Evolutionary conservation across 1,139 yeast genomes (phyloP), one percentile per base, ranked within the genome.

Genomic region (Suhomyces terraborum): DNA sequence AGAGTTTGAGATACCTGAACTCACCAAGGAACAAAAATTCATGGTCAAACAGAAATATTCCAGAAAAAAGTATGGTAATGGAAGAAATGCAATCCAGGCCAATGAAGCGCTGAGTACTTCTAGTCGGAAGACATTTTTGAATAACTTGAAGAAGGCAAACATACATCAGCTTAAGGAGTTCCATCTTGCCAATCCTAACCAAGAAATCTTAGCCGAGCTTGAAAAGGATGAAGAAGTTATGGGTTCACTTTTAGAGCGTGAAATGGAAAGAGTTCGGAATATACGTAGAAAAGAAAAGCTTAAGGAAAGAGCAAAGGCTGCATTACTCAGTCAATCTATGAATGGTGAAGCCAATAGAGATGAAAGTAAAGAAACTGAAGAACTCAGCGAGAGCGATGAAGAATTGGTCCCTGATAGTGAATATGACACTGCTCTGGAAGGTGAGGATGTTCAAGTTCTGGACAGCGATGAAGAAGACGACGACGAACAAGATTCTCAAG

Each of bases 201-300:
- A 59, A 23, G 67, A 62, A 20, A 49, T 61, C 8, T 47, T 61
- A 30, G 63, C 64, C 37, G 74, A 69, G 42, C 55, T 69, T 34
- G 70, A 69, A 41, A 61, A 68, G 49, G 73, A 69, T 38, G 75
- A 69, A 36, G 74, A 69, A 38, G 60, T 65, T 17, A 67, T 69
- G 73, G 74, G 73, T 3, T 60, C 67, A 66, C 50, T 84, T 34
- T 66, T 84, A 49, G 88, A 84, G 50, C 72, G 78, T 43, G 91
- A 84, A 54, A 72, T 80, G 52, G 76, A 75, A 47, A 67, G 82
- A 48, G 77, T 68, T 23, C 63, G 79, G 52, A 69, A 66, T 38
- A 69, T 77, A 23, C 67, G 82, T 43, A 75, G 71, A 51, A 73
- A 70, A 42, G 87, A 79, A 42, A 70, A 75, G 46, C 46, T 66